These are phyloP conservation scores for Malassezia brasiliensis DNA, from an alignment of 1,284 basidiomycete species.

Conservation along the genomic window DNA sequence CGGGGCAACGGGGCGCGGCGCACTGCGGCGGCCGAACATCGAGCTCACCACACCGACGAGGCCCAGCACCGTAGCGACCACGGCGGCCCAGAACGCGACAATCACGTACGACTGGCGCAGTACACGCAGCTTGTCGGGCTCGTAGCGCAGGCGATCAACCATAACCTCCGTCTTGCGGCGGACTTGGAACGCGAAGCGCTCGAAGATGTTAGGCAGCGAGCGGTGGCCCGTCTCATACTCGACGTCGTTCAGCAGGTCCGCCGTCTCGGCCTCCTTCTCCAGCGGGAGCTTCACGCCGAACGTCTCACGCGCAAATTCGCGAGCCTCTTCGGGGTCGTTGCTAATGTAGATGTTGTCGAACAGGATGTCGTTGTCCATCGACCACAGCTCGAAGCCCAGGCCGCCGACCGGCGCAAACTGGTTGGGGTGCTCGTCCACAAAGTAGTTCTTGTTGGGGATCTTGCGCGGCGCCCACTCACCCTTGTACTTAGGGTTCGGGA, in stretches of 20 bases:
- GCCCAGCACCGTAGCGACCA: conserved; percentile 29
- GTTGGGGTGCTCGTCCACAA: conserved; percentile 75
- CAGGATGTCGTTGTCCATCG: conserved; percentile 46
- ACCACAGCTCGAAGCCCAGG: conserved; percentile 47
- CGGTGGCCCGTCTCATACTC: conserved; percentile 15
- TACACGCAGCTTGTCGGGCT: conserved; percentile 25
- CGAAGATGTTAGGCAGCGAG: conserved; percentile 20
- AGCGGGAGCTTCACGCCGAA: conserved; percentile 40
- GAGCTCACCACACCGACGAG: conserved; percentile 32
- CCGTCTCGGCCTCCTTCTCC: conserved; percentile 36
- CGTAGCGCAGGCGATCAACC: conserved; percentile 22
- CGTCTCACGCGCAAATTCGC: conserved; percentile 34
- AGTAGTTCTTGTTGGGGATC: conserved; percentile 71
- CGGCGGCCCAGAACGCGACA: conserved; percentile 32
- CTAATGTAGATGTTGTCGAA: conserved; percentile 48
- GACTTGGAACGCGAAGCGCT: conserved; percentile 18
- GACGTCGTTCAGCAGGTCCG: conserved; percentile 13
- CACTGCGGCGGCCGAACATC: conserved; percentile 20
- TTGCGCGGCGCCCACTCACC: conserved; percentile 38
- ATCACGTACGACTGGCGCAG: conserved; percentile 38
- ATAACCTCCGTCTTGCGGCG: conserved; percentile 24
- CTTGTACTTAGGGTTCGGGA: conserved; percentile 53
- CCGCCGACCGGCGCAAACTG: conserved; percentile 55
- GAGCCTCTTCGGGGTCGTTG: conserved; percentile 37
- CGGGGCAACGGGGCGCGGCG: neutral